These are phyloP conservation scores for Artemisia argyi DNA, from an alignment of 129 eudicot species.

Conservation along the genomic window DNA sequence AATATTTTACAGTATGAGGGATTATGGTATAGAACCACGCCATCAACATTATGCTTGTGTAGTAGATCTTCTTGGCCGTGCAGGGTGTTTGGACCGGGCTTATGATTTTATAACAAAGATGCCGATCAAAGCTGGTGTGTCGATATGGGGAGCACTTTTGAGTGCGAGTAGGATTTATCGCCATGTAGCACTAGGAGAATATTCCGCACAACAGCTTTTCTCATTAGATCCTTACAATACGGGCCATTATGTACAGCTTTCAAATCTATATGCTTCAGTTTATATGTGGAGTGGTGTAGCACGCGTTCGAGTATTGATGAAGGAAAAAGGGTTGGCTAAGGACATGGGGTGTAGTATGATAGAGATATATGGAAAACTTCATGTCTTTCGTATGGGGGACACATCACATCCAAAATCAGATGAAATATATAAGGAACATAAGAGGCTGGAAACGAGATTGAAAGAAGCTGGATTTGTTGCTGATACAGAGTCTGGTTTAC, in stretches of 20 bases:
- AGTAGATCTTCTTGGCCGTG: conserved; percentile 85
- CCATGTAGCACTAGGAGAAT: conserved; percentile 69
- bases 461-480: conserved; percentile 64
- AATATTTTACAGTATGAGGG: conserved; percentile 56
- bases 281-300: conserved; percentile 74
- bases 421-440: conserved; percentile 56
- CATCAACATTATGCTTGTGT: conserved; percentile 78
- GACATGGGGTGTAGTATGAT: conserved; percentile 69
- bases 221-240: conserved; percentile 63
- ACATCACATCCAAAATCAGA: conserved; percentile 55
- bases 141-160: conserved; percentile 86
- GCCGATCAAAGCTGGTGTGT: conserved; percentile 64
- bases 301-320: conserved; percentile 60
- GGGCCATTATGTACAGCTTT: conserved; percentile 87
- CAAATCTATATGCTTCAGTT: conserved; percentile 79
- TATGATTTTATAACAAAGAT: conserved; percentile 53
- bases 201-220: conserved; percentile 68
- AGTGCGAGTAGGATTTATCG: conserved; percentile 75
- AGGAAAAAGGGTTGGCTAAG: conserved; percentile 65
- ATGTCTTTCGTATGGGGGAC: conserved; percentile 70
- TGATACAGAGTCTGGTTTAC: conserved; percentile 64
- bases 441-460: conserved; percentile 56
- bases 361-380: conserved; percentile 66
- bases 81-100: conserved; percentile 63
- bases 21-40: conserved; percentile 53